Conservation (phyloP, 345 rosid genomes). For the Acer campestre region DNA sequence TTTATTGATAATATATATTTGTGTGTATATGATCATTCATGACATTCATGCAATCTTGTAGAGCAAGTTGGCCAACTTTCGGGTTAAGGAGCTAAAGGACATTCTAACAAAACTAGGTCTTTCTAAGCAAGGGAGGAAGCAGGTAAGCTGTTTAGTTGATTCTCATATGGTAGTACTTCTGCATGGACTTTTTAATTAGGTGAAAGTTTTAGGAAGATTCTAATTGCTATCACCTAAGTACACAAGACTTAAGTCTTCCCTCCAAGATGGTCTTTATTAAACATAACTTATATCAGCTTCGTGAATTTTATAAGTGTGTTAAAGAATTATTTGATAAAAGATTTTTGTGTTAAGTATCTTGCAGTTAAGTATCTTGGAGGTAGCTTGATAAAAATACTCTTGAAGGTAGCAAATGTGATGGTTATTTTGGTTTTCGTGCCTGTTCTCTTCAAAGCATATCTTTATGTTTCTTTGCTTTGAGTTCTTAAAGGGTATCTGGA, state of each 20-base stretch:
- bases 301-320: background rate
- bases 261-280: background rate
- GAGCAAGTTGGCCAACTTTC: conserved; percentile 37
- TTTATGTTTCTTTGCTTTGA: background rate
- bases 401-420: background rate
- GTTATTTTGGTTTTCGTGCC: background rate
- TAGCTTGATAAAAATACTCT: no score
- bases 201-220: background rate
- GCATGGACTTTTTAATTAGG: background rate
- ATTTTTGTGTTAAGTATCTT: background rate
- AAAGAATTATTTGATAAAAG: background rate
- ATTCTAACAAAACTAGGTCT: conserved; percentile 36
- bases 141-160: conserved; percentile 28
- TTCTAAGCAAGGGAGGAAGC: conserved; percentile 45
- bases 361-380: background rate
- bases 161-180: background rate
- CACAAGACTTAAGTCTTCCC: background rate
- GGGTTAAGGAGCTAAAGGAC: conserved; percentile 48
- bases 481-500: background rate
- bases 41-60: conserved; percentile 16
- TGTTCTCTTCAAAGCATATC: background rate
- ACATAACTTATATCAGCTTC: background rate
- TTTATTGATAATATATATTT: background rate
- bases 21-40: background rate
- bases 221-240: conserved; percentile 1